These are phyloP conservation scores for Vitis hybrid DNA, from an alignment of 177 flowering plant species.

Conservation along the genomic window DNA sequence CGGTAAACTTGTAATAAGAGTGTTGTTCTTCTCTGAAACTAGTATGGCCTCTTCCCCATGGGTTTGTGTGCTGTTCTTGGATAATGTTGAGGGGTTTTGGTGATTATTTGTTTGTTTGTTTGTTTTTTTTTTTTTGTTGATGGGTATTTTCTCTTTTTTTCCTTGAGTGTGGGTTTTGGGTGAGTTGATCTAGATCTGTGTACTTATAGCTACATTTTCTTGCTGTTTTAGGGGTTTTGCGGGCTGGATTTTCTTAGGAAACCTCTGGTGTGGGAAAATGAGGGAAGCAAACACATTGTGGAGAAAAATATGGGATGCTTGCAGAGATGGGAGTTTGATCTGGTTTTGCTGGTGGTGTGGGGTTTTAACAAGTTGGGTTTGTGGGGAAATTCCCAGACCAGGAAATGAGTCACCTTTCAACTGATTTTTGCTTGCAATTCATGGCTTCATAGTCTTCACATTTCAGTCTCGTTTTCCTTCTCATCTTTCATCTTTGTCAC, in stretches of 20 bases:
- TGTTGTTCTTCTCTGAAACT: too few species aligned
- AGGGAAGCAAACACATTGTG: not conserved
- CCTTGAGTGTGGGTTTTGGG: not conserved
- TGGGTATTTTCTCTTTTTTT: not conserved
- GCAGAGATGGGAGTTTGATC: slow-evolving; percentile 8
- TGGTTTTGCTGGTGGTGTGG: not conserved
- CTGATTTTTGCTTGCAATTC: not conserved
- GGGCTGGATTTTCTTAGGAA: not conserved
- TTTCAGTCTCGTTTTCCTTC: not conserved
- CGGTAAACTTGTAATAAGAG: too few species aligned
- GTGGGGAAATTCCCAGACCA: not conserved
- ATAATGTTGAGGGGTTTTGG: not conserved
- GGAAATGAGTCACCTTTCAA: not conserved
- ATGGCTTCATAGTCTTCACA: not conserved
- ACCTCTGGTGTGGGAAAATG: not conserved
- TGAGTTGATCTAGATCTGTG: slow-evolving; percentile 27
- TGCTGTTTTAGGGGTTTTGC: not conserved
- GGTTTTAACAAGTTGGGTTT: slow-evolving; percentile 6
- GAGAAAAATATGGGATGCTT: not conserved
- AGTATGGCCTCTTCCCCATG: not conserved
- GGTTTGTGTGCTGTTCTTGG: not conserved
- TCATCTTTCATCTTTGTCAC: slow-evolving; percentile 1
- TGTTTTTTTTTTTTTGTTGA: not conserved
- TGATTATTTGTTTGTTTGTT: not conserved
- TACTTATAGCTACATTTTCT: slow-evolving; percentile 11